phyloP scores from a whole-genome alignment of 208 protist species.

The Acanthamoeba divionensis region DNA sequence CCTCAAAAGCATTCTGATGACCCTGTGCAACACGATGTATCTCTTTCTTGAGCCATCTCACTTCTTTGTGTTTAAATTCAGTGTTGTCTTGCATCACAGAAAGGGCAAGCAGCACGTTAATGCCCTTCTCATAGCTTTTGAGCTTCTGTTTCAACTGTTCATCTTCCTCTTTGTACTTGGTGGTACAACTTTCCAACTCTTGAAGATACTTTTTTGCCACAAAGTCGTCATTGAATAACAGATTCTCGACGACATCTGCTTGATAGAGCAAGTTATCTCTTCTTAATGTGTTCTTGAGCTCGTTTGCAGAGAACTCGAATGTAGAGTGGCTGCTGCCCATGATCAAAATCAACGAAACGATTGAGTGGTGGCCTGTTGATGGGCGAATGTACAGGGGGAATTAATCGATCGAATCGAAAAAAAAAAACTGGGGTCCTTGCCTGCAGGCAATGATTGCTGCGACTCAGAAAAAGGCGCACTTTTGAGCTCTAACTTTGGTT shows the following conservation, averaged over 20 bases:
- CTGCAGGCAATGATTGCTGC: no score
- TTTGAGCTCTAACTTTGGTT: no score
- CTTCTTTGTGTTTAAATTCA: background rate
- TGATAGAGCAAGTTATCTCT: background rate
- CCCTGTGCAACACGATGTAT: background rate
- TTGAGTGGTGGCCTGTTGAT: no score
- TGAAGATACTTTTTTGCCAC: background rate
- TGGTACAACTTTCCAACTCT: background rate
- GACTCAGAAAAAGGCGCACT: no score
- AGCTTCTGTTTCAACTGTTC: background rate
- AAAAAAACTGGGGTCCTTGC: no score
- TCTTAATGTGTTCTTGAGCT: background rate
- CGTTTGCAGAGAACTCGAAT: background rate
- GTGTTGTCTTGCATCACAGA: background rate
- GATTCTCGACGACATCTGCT: background rate
- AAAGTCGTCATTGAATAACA: background rate
- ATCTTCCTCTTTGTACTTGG: background rate
- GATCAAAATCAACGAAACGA: no score
- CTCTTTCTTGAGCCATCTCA: background rate
- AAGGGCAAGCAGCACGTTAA: background rate
- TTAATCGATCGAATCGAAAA: no score
- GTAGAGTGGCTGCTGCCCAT: background rate
- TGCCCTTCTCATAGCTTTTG: slow-evolving; percentile 8
- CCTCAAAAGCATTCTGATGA: background rate
- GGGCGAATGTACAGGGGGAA: no score